phyloP scores from a whole-genome alignment of 805 yeast species.

The Nakazawaea laoshanensis region DNA sequence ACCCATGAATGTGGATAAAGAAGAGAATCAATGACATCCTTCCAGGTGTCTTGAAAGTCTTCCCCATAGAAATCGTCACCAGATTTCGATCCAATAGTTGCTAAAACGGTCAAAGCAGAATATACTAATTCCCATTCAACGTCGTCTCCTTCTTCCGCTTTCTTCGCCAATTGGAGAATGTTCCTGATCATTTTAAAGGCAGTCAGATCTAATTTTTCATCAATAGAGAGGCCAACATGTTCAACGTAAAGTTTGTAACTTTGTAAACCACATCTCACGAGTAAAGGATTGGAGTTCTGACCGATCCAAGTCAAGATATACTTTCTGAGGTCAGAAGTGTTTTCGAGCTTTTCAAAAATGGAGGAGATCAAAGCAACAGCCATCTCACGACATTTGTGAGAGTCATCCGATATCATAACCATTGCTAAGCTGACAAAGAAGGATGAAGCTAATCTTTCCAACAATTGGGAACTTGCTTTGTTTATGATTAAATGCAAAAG shows the following conservation, averaged over 20 bases:
- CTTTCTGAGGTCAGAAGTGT: constrained; percentile 28
- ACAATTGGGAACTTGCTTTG: constrained; percentile 52
- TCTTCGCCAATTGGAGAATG: constrained; percentile 19
- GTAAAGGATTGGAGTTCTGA: constrained; percentile 39
- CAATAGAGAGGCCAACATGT: constrained; percentile 34
- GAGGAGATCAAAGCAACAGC: constrained; percentile 53
- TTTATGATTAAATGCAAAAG: constrained; percentile 61
- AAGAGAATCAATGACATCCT: constrained; percentile 40
- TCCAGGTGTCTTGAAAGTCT: constrained; percentile 38
- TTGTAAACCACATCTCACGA: constrained; percentile 67
- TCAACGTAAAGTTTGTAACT: constrained; percentile 55
- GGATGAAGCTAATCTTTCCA: constrained; percentile 57
- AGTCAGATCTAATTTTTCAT: constrained; percentile 29
- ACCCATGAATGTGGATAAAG: constrained; percentile 93
- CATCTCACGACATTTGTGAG: constrained; percentile 76
- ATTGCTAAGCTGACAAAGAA: constrained; percentile 79
- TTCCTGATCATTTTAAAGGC: constrained; percentile 19
- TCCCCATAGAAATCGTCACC: constrained; percentile 21
- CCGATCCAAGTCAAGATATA: constrained; percentile 55
- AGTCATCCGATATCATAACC: constrained; percentile 69
- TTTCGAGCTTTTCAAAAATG: constrained; percentile 40
- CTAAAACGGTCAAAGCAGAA: constrained; percentile 46
- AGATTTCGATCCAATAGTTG: constrained; percentile 29
- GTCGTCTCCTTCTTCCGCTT: constrained; percentile 29
- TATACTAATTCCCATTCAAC: constrained; percentile 76